These are phyloP conservation scores for Verbena officinalis DNA, from an alignment of 257 asterid species.

Conservation along the genomic window DNA sequence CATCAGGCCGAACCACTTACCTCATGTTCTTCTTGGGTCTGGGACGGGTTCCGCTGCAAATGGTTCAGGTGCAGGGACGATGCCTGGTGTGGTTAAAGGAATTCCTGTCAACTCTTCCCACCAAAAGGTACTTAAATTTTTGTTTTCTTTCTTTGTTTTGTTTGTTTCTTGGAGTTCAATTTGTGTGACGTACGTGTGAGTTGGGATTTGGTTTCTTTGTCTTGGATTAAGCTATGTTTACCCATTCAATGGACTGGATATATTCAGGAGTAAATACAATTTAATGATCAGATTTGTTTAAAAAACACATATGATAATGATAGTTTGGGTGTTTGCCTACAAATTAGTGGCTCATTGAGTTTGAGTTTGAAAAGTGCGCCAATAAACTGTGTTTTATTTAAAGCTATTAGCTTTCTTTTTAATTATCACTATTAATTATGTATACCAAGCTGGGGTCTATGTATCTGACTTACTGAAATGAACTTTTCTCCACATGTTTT, in stretches of 20 bases:
- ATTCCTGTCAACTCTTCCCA: constrained; percentile 49
- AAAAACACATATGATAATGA: background rate
- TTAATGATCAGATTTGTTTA: background rate
- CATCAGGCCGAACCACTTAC: constrained; percentile 49
- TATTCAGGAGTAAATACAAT: background rate
- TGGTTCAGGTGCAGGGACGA: constrained; percentile 35
- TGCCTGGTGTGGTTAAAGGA: constrained; percentile 61
- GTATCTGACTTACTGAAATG: constrained; percentile 6
- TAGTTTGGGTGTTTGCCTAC: background rate
- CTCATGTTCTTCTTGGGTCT: constrained; percentile 43
- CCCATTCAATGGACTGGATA: background rate
- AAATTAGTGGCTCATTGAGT: background rate
- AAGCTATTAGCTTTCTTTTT: background rate
- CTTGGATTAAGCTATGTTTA: constrained; percentile 4
- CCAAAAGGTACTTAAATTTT: constrained; percentile 51
- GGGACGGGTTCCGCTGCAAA: constrained; percentile 36
- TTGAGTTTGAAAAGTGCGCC: constrained; percentile 4
- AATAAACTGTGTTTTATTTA: background rate
- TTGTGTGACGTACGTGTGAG: constrained; percentile 1
- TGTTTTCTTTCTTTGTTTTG: background rate
- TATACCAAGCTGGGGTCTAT: background rate
- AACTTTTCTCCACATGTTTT: background rate
- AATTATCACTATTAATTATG: background rate
- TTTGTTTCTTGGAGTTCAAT: background rate
- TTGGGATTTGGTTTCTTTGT: background rate